Percentiles rank a stretch among this genome's conserved stretches.
phyloP scores from a whole-genome alignment of 345 rosid species.

The Hibiscus syriacus region DNA sequence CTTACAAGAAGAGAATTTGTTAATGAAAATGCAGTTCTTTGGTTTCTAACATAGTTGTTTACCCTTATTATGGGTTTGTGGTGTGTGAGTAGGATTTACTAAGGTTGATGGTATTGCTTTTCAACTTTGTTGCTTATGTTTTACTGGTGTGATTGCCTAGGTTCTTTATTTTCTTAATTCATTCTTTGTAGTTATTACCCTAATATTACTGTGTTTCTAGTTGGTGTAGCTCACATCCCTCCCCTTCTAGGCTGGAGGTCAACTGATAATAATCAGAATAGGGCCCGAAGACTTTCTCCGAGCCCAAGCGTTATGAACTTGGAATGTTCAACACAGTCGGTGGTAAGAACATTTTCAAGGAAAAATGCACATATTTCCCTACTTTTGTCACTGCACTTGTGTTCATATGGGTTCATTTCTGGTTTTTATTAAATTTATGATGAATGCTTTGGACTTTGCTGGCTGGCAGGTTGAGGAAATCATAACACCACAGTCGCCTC shows the following conservation, averaged over 20 bases:
- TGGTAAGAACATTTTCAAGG: conserved; percentile 21
- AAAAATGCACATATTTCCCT: neutral
- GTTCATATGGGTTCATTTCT: neutral
- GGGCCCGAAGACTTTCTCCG: conserved; percentile 15
- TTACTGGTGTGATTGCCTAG: neutral
- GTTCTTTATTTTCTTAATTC: neutral
- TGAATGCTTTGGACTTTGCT: neutral
- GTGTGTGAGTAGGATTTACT: too few species aligned
- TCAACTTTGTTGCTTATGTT: neutral
- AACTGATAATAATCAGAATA: conserved; percentile 22
- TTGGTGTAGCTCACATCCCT: conserved; percentile 2
- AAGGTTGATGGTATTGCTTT: neutral
- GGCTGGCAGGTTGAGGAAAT: conserved; percentile 28
- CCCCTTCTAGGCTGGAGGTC: conserved; percentile 27
- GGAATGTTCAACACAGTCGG: conserved; percentile 34
- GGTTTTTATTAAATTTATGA: neutral
- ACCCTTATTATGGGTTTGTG: too few species aligned
- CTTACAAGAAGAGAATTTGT: neutral
- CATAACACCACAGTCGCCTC: conserved; percentile 30
- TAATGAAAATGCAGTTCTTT: neutral
- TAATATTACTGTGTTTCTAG: neutral
- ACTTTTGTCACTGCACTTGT: neutral
- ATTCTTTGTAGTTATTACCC: neutral
- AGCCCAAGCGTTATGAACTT: conserved; percentile 29
- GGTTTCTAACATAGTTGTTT: neutral